Evolutionary conservation across 1,139 yeast species (phyloP).

Genomic region (Lodderomyces theae): DNA sequence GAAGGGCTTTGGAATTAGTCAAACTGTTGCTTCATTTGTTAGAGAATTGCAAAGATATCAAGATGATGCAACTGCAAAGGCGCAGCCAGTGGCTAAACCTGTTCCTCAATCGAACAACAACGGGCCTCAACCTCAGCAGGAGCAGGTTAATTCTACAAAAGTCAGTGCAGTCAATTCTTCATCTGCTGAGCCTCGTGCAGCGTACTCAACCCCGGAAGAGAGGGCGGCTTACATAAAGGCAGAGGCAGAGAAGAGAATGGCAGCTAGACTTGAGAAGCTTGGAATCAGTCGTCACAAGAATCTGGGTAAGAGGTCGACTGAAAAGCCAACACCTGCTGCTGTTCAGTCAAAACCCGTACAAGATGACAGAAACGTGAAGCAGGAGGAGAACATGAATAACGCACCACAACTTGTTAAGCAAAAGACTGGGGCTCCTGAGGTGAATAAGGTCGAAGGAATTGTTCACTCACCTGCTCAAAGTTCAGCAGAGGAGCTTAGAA

Average conservation of each 20-base stretch:
- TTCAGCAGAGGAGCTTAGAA: background rate
- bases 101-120: background rate
- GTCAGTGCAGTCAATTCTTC: conserved; percentile 8
- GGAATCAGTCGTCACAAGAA: conserved; percentile 46
- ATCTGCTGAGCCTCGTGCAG: conserved; percentile 6
- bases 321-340: conserved; percentile 2
- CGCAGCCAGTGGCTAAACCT: background rate
- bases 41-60: conserved; percentile 33
- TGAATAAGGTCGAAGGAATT: background rate
- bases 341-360: background rate
- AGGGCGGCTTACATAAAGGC: conserved; percentile 84
- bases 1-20: conserved; percentile 73
- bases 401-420: background rate
- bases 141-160: conserved; percentile 10
- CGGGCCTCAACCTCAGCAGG: conserved; percentile 17
- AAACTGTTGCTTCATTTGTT: conserved; percentile 62
- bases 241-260: conserved; percentile 88
- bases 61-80: conserved; percentile 1
- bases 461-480: background rate
- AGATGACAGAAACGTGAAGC: conserved; percentile 4
- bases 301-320: conserved; percentile 1
- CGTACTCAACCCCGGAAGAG: conserved; percentile 52
- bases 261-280: conserved; percentile 80
- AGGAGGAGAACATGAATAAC: background rate
- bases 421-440: background rate